These are phyloP conservation scores for Colletotrichum sp. DNA, from an alignment of 2,329 filamentous ascomycete species.

Conservation along the genomic window DNA sequence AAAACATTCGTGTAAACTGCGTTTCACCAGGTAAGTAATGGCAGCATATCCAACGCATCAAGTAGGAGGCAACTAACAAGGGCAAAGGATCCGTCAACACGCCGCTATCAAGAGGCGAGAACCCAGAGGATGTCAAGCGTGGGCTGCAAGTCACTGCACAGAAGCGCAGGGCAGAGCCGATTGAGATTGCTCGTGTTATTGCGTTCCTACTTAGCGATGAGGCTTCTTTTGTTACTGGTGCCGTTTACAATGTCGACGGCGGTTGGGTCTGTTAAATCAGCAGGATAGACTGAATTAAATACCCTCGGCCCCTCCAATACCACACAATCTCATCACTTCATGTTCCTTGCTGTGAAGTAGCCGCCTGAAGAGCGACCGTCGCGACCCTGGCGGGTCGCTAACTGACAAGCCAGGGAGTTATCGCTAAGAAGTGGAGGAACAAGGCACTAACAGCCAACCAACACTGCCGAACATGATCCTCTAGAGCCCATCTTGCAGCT, in stretches of 20 bases:
- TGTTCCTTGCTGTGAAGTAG: neutral
- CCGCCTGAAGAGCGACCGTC: neutral
- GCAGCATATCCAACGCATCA: neutral
- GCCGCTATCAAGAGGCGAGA: neutral
- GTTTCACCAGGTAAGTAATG: conserved; percentile 27
- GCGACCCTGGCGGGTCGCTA: neutral
- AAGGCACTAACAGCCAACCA: neutral
- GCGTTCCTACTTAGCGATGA: conserved; percentile 31
- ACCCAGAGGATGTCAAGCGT: neutral
- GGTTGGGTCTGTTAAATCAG: conserved; percentile 24
- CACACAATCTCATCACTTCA: neutral
- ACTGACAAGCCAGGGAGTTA: neutral
- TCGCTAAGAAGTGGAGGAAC: neutral
- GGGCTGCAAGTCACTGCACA: conserved; percentile 17
- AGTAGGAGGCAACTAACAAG: neutral
- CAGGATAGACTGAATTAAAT: neutral
- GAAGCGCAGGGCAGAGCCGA: conserved; percentile 24
- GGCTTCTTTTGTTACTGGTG: conserved; percentile 28
- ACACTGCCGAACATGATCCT: neutral
- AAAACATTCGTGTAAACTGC: conserved; percentile 27
- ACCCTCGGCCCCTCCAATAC: neutral
- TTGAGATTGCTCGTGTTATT: conserved; percentile 30
- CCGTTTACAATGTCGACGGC: conserved; percentile 3
- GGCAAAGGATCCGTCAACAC: neutral
- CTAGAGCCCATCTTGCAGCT: neutral